Conservation (phyloP, 805 yeast genomes). For the Metschnikowia matae region DNA sequence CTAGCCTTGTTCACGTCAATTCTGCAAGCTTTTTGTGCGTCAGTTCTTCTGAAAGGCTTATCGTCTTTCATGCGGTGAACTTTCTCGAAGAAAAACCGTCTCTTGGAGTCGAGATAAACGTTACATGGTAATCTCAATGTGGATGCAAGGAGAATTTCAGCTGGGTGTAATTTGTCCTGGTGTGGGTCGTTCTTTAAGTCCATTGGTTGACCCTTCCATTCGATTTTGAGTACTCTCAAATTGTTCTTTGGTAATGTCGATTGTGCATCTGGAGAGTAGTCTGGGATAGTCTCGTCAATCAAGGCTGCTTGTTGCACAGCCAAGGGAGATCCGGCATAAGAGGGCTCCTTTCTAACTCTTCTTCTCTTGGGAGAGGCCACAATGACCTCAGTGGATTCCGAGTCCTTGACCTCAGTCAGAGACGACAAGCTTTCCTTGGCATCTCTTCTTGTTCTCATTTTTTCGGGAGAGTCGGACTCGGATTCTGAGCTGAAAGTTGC, state of each 20-base stretch:
- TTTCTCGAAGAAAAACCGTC: constrained; percentile 85
- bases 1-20: constrained; percentile 97
- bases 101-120: constrained; percentile 62
- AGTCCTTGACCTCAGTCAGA: constrained; percentile 3
- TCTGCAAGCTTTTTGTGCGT: constrained; percentile 96
- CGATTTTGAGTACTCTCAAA: constrained; percentile 73
- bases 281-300: constrained; percentile 70
- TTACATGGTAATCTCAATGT: constrained; percentile 85
- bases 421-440: constrained; percentile 32
- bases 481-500: constrained; percentile 27
- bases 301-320: constrained; percentile 45
- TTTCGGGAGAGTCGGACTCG: constrained; percentile 37
- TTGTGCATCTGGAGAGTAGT: constrained; percentile 69
- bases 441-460: constrained; percentile 58
- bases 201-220: constrained; percentile 99
- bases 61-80: constrained; percentile 67
- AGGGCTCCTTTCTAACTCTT: constrained; percentile 31
- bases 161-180: constrained; percentile 74
- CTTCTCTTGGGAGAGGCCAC: constrained; percentile 34
- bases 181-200: constrained; percentile 78
- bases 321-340: constrained; percentile 33
- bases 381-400: constrained; percentile 16
- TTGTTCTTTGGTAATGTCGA: constrained; percentile 58
- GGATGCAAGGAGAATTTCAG: constrained; percentile 82
- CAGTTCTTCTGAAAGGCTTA: constrained; percentile 89